Percentiles rank a stretch among this genome's conserved stretches.
These are phyloP conservation scores for Cercospora citrullina DNA, from an alignment of 2,329 filamentous ascomycete genomes.

Conservation along the genomic window DNA sequence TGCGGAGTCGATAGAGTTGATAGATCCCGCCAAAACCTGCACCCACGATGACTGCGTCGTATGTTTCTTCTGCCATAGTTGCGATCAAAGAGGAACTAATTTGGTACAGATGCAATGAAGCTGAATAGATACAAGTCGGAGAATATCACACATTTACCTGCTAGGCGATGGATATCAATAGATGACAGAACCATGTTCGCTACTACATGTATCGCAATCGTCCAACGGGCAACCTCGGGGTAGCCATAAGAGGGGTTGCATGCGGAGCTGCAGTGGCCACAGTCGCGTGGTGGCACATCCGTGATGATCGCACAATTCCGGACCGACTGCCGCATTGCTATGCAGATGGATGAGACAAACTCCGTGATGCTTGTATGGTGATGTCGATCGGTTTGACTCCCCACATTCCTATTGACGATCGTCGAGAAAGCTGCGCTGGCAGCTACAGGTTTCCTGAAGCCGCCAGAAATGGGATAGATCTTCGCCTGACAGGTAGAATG, in stretches of 20 bases:
- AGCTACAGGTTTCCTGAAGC: background rate
- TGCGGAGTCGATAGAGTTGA: constrained; percentile 21
- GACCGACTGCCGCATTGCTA: background rate
- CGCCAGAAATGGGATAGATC: background rate
- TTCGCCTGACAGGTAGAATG: background rate
- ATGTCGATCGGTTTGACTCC: background rate
- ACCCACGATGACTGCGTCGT: constrained; percentile 34
- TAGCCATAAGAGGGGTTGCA: constrained; percentile 10
- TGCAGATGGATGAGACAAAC: background rate
- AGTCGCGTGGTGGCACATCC: background rate
- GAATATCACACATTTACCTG: background rate
- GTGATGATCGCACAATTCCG: background rate
- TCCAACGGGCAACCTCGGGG: constrained; percentile 2
- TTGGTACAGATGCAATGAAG: background rate
- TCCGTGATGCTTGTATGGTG: background rate
- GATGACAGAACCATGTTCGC: background rate
- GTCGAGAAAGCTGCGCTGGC: background rate
- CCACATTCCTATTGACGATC: background rate
- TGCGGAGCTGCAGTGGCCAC: background rate
- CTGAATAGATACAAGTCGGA: background rate
- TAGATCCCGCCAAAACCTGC: constrained; percentile 36
- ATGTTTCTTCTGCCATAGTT: constrained; percentile 8
- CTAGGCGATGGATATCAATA: background rate
- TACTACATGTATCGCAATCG: background rate
- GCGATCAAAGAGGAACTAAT: background rate